phyloP scores from a whole-genome alignment of 208 protist genomes.

The Crithidia brevicula region DNA sequence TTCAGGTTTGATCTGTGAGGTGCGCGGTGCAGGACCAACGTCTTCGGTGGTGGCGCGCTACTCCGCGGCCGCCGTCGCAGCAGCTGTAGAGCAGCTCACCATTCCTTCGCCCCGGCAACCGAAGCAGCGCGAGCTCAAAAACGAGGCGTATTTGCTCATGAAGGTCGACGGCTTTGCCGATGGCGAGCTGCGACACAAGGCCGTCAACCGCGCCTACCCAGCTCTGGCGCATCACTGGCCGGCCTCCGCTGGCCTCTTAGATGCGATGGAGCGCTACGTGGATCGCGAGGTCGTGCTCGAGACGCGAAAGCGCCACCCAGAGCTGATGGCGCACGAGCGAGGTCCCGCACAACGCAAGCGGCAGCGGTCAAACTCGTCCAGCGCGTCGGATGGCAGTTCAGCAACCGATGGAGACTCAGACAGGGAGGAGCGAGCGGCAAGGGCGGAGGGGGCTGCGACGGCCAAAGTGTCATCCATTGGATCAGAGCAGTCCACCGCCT shows the following conservation, averaged over 20 bases:
- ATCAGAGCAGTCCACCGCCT: too few species aligned
- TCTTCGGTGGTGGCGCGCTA: conserved; percentile 1
- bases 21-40: neutral
- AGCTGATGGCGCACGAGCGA: conserved; percentile 4
- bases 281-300: conserved; percentile 40
- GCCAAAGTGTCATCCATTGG: too few species aligned
- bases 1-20: neutral
- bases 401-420: neutral
- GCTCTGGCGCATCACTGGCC: conserved; percentile 37
- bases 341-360: conserved; percentile 4
- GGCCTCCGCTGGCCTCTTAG: conserved; percentile 21
- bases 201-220: conserved; percentile 59
- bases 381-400: neutral
- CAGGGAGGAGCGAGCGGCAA: neutral
- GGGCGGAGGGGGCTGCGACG: too few species aligned
- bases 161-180: conserved; percentile 54
- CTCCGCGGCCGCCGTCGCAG: conserved; percentile 23
- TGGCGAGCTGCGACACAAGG: conserved; percentile 45
- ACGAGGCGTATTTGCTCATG: conserved; percentile 54
- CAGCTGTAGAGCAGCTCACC: conserved; percentile 24
- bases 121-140: conserved; percentile 41
- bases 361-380: neutral
- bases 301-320: conserved; percentile 34
- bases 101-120: conserved; percentile 19
- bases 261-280: conserved; percentile 41